Percentiles rank a stretch among this genome's conserved stretches.
Evolutionary conservation across 768 basidiomycete species (phyloP).

Genomic region (Tulasnella sp.): DNA sequence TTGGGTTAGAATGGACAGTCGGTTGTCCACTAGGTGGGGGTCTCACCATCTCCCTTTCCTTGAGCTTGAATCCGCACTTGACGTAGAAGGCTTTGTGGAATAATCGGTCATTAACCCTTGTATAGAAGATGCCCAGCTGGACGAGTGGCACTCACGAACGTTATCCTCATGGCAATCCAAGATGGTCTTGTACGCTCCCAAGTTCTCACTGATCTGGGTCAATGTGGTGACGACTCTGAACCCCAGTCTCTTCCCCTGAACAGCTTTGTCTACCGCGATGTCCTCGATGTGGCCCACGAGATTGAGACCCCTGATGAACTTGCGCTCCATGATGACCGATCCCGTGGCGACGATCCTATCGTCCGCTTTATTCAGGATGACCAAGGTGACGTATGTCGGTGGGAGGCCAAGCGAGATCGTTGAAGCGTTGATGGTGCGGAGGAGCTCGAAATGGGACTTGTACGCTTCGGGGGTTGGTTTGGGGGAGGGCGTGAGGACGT

Average conservation of each 20-base stretch:
- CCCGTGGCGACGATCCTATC: slow-evolving; percentile 86
- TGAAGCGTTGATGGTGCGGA: slow-evolving; percentile 53
- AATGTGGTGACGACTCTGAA: slow-evolving; percentile 84
- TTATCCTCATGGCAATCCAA: slow-evolving; percentile 91
- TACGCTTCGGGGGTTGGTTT: slow-evolving; percentile 71
- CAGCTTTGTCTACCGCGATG: slow-evolving; percentile 84
- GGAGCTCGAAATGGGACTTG: slow-evolving; percentile 65
- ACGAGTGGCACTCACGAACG: slow-evolving; percentile 66
- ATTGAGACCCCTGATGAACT: slow-evolving; percentile 87
- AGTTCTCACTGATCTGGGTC: slow-evolving; percentile 76
- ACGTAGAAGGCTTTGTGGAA: slow-evolving; percentile 82
- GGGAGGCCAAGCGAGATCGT: slow-evolving; percentile 35
- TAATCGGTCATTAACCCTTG: not conserved
- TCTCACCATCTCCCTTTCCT: slow-evolving; percentile 87
- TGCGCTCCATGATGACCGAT: slow-evolving; percentile 86
- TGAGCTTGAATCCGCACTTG: slow-evolving; percentile 91
- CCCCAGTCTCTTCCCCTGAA: slow-evolving; percentile 93
- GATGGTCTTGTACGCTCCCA: slow-evolving; percentile 94
- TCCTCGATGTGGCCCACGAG: slow-evolving; percentile 96
- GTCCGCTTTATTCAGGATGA: slow-evolving; percentile 72
- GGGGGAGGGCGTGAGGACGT: slow-evolving; percentile 69
- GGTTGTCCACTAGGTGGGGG: not conserved
- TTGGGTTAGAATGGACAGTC: not conserved
- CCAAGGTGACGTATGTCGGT: slow-evolving; percentile 79
- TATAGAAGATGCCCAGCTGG: slow-evolving; percentile 21